Percentiles rank a stretch among this genome's conserved stretches.
Conservation (phyloP, 2,329 filamentous ascomycete species). For the Cladosporium sp. region DNA sequence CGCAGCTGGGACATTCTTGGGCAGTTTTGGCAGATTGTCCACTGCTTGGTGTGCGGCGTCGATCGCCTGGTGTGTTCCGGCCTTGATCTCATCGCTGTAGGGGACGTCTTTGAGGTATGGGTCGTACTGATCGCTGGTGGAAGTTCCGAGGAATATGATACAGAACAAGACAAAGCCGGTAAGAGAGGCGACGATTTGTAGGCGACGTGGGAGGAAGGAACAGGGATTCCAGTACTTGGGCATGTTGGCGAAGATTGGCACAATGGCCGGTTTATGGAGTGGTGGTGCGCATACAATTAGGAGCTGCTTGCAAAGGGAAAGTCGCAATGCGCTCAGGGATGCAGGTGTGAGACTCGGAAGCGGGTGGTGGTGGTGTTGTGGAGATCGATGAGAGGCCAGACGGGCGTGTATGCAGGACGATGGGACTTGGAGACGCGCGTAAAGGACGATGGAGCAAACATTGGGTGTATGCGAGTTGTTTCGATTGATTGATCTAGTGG, state of each 20-base stretch:
- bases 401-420: neutral
- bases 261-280: slow-evolving; percentile 1
- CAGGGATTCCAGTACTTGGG: slow-evolving; percentile 34
- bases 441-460: neutral
- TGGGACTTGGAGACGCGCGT: neutral
- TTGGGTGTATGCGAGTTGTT: neutral
- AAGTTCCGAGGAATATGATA: slow-evolving; percentile 38
- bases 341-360: neutral
- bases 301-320: neutral
- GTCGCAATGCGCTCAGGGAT: slow-evolving; percentile 10
- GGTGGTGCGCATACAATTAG: slow-evolving; percentile 10
- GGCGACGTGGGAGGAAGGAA: slow-evolving; percentile 46
- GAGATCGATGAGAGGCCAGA: neutral
- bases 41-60: slow-evolving; percentile 42
- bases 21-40: slow-evolving; percentile 34
- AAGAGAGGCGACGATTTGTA: slow-evolving; percentile 46
- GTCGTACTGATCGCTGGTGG: slow-evolving; percentile 31
- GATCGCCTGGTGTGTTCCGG: slow-evolving; percentile 40
- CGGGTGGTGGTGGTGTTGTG: slow-evolving; percentile 4
- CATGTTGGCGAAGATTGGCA: slow-evolving; percentile 23
- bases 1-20: slow-evolving; percentile 37
- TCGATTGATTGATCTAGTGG: neutral
- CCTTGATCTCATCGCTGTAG: slow-evolving; percentile 39
- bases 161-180: slow-evolving; percentile 41
- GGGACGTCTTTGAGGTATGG: slow-evolving; percentile 35